Evolutionary conservation across 805 yeast species (phyloP), one percentile per base, ranked within the genome.

Genomic region (Scheffersomyces coipomensis): DNA sequence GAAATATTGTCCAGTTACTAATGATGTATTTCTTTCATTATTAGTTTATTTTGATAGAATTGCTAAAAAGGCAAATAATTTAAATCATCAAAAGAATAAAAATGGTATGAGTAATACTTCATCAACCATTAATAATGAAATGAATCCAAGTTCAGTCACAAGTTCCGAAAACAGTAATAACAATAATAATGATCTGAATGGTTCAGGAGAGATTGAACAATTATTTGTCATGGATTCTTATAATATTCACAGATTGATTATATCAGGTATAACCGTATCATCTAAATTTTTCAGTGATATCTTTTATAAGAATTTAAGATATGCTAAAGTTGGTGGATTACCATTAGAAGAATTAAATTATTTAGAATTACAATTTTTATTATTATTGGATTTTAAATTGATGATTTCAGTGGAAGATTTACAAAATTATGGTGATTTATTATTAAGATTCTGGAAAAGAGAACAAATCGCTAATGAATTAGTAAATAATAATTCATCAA

Each of bases 1-100:
- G 58, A 91, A 91, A 63, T 93, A 93, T 65, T 93, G 99, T 61
- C 98, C 99, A 0, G 93, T 93, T n/a, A 90, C 99, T 2, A 91
- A 91, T 62, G 98, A 93, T 59, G 98, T 93, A 24, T 93, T 90
- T 61, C 67, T 93, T 34, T 83, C 96, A 27, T 66, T 93, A 25
- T 71, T 93, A 52, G 97, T 93, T 22, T 93, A 93, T 61, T 89
- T 93, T 66, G 99, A 93, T 64, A 71, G 98, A 46, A 88, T 91
- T 33, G 93, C 96, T 15, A 87, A 87, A 55, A 75, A 87, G 45
- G 88, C 93, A 31, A 85, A 86, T 54, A 75, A 65, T 43, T 52
- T 69, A 31, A 61, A 60, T 40, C 48, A 47, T 46, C 49, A 38
- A 43, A 45, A 37, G 42, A 39, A 44, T 29, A 31, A 37, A 9